These are phyloP conservation scores for Apiotrichum domesticum DNA, from an alignment of 1,284 basidiomycete species.

Conservation along the genomic window DNA sequence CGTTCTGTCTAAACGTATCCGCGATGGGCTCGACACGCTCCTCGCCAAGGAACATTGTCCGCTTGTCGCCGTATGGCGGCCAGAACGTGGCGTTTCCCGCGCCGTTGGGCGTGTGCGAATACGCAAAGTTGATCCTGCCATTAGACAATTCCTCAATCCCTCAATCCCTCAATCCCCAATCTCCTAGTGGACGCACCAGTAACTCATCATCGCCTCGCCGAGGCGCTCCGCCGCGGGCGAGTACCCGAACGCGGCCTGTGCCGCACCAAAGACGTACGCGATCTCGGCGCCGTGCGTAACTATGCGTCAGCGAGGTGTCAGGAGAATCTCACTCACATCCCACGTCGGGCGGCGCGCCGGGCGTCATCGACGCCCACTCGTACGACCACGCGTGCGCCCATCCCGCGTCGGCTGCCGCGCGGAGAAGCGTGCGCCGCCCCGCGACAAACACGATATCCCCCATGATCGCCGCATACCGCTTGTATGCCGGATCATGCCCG, in stretches of 20 bases:
- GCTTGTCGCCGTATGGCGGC: no score
- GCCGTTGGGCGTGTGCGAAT: constrained; percentile 34
- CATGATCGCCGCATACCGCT: constrained; percentile 24
- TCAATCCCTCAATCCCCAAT: no score
- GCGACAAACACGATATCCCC: constrained; percentile 32
- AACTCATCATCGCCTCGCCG: constrained; percentile 27
- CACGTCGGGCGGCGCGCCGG: constrained; percentile 3
- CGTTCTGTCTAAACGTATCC: no score
- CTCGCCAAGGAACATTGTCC: no score
- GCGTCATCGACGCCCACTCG: constrained; percentile 23
- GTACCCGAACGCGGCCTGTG: background rate
- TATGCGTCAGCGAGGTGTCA: background rate
- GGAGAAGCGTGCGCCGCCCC: constrained; percentile 26
- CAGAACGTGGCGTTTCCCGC: no score
- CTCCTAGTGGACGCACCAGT: constrained; percentile 29
- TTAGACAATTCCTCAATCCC: background rate
- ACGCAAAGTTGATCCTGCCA: constrained; percentile 37
- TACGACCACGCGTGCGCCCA: constrained; percentile 32
- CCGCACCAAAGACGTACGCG: constrained; percentile 24
- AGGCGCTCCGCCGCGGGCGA: constrained; percentile 27
- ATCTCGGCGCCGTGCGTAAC: constrained; percentile 30
- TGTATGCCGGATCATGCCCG: constrained; percentile 21
- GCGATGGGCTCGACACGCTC: no score
- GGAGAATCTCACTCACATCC: constrained; percentile 22
- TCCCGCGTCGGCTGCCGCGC: constrained; percentile 23